Evolutionary conservation across 495 filamentous ascomycete genomes (phyloP), one percentile per base, ranked within the genome.

Genomic region (Penicillium coffeae): DNA sequence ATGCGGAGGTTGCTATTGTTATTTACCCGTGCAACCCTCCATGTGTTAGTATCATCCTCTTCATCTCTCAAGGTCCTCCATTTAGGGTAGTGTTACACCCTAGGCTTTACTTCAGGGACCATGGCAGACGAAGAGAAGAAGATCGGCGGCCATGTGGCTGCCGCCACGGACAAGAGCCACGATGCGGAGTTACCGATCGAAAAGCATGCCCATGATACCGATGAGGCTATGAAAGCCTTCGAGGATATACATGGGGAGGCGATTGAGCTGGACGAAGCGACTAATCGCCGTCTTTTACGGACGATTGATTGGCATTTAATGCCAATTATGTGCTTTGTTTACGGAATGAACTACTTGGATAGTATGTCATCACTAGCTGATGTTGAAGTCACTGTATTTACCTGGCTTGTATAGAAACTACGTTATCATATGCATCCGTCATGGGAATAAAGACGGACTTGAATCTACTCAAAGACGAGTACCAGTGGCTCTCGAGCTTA

Each of bases 321-420:
- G 78, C 82, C 82, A 0, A 71, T 79, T 38, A 64, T 86, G 58
- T 86, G 82, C 45, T 56, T 78, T 34, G 69, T 84, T 7, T 85
- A 86, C 48, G 80, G 79, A 5, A 75, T 86, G 65, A 82, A 85
- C 51, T 86, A 75, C 56, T 59, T 84, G 12, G 82, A 86, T 56
- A 86, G 72, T 76, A 63, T 18, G 68, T 42, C 12, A 3, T 33
- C 25, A 1, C 2, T 0, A 13, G 5, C 22, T 16, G 20, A 18
- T 12, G 14, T 6, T 34, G 33, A 14, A 48, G 51, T 56, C 21
- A 38, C 32, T 0, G 6, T 33, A 8, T 34, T 33, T 21, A 2
- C 12, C 12, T n/a, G 10, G 9, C 10, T n/a, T n/a, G n/a, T n/a
- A 34, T 30, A 77, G 73, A 85, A 60, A 84, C 79, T 0, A 84